phyloP scores from a whole-genome alignment of 164 flowering plant species.

The Pachysandra terminalis region DNA sequence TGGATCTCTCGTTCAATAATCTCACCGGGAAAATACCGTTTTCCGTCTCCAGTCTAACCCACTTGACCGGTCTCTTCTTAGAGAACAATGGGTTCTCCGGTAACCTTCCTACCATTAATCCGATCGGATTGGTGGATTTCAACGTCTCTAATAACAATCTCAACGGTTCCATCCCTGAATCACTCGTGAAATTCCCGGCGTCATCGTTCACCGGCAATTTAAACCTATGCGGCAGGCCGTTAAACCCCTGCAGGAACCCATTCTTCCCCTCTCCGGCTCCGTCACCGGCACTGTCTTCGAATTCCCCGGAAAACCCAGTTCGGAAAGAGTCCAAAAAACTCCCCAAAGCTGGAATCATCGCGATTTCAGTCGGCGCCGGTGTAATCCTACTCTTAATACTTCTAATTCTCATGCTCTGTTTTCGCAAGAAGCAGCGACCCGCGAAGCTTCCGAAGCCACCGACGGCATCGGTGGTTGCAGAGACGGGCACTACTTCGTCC shows the following conservation, averaged over 20 bases:
- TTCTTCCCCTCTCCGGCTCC: conserved; percentile 65
- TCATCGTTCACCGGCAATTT: conserved; percentile 65
- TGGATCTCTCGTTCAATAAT: conserved; percentile 66
- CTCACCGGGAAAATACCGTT: conserved; percentile 71
- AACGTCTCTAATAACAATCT: conserved; percentile 64
- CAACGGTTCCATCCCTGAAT: conserved; percentile 69
- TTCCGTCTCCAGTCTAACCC: conserved; percentile 56
- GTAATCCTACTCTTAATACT: conserved; percentile 34
- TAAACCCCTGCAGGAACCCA: conserved; percentile 49
- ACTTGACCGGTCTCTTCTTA: conserved; percentile 54
- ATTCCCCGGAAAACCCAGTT: conserved; percentile 9
- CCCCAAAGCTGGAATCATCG: conserved; percentile 62
- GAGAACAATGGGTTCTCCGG: conserved; percentile 74
- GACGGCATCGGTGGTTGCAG: conserved; percentile 21
- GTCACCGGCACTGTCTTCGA: conserved; percentile 40
- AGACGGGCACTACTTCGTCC: conserved; percentile 70
- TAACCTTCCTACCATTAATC: conserved; percentile 47
- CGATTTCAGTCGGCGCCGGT: conserved; percentile 49
- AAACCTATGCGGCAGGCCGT: conserved; percentile 72
- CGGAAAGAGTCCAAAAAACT: conserved; percentile 36
- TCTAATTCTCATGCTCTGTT: conserved; percentile 39
- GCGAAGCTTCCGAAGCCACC: conserved; percentile 29
- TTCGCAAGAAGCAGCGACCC: conserved; percentile 19
- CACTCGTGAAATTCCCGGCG: conserved; percentile 38
- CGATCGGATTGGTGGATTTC: conserved; percentile 23